phyloP scores from a whole-genome alignment of 352 stramenopile species.

The Globisporangium paroecandrum region DNA sequence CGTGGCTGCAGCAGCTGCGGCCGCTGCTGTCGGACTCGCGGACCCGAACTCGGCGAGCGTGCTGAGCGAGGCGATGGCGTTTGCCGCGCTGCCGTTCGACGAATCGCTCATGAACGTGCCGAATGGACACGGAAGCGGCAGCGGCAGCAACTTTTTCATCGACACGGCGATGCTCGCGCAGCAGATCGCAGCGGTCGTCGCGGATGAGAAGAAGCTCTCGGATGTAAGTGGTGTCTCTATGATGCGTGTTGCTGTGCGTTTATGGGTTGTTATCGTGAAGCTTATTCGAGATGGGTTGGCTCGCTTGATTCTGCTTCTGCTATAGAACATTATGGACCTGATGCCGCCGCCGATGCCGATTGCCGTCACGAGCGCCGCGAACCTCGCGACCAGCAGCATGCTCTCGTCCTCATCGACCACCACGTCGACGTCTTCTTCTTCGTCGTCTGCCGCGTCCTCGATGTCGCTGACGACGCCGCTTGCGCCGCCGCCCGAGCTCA shows the following conservation, averaged over 20 bases:
- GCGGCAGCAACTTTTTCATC: constrained; percentile 52
- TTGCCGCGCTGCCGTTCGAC: constrained; percentile 47
- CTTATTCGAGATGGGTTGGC: constrained; percentile 3
- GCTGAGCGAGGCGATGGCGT: constrained; percentile 15
- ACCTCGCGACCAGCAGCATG: constrained; percentile 5
- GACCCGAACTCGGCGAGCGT: constrained; percentile 14
- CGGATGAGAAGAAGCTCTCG: constrained; percentile 77
- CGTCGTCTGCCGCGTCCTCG: constrained; percentile 18
- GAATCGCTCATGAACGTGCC: constrained; percentile 43
- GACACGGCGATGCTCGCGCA: constrained; percentile 48
- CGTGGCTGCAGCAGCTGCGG: constrained; percentile 14
- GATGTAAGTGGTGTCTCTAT: constrained; percentile 34
- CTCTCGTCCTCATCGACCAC: constrained; percentile 5
- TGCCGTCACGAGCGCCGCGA: constrained; percentile 10
- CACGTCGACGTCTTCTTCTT: constrained; percentile 20
- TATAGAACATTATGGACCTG: constrained; percentile 75
- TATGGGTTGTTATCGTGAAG: neutral
- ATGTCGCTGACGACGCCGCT: constrained; percentile 52
- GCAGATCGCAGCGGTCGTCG: constrained; percentile 65
- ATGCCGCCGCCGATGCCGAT: constrained; percentile 46
- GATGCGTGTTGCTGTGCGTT: neutral
- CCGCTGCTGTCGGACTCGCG: constrained; percentile 15
- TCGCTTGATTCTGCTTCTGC: neutral
- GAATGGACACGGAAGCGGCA: constrained; percentile 15
- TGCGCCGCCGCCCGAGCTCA: constrained; percentile 52